These are phyloP conservation scores for Paramecium sexaurelia DNA, from an alignment of 73 alveolate species.

Conservation along the genomic window DNA sequence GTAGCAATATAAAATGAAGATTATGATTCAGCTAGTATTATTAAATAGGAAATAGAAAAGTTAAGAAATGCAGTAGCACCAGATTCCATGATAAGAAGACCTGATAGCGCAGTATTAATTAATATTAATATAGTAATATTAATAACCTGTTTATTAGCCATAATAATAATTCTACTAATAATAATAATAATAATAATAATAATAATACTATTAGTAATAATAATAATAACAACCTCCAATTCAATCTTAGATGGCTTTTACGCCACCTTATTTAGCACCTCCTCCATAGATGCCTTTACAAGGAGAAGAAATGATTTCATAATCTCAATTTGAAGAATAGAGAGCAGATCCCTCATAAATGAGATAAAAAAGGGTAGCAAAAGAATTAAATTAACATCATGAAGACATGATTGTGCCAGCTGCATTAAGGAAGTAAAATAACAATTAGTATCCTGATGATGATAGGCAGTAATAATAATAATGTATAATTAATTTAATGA, in stretches of 20 bases:
- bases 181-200: constrained; percentile 22
- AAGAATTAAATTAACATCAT: constrained; percentile 71
- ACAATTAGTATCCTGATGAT: constrained; percentile 75
- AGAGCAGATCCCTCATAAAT: constrained; percentile 39
- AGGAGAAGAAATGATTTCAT: constrained; percentile 63
- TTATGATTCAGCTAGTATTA: constrained; percentile 88
- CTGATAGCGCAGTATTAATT: neutral
- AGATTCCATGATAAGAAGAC: constrained; percentile 41
- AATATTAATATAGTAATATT: constrained; percentile 50
- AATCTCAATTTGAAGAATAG: constrained; percentile 42
- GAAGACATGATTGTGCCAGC: constrained; percentile 88
- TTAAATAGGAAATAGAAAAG: constrained; percentile 97
- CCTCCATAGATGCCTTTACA: neutral
- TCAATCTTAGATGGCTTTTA: neutral
- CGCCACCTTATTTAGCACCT: constrained; percentile 16
- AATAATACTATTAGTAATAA: neutral
- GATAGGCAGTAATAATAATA: constrained; percentile 73
- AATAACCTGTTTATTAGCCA: constrained; percentile 35
- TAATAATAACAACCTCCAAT: neutral
- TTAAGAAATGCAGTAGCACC: constrained; percentile 89
- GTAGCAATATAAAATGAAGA: constrained; percentile 91
- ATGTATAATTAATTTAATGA: constrained; percentile 50
- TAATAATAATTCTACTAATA: constrained; percentile 3
- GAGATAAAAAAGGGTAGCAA: constrained; percentile 19
- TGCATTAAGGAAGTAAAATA: constrained; percentile 71